Conservation (phyloP, 169 alveolate species). For the Cryptosporidium xiaoi region DNA sequence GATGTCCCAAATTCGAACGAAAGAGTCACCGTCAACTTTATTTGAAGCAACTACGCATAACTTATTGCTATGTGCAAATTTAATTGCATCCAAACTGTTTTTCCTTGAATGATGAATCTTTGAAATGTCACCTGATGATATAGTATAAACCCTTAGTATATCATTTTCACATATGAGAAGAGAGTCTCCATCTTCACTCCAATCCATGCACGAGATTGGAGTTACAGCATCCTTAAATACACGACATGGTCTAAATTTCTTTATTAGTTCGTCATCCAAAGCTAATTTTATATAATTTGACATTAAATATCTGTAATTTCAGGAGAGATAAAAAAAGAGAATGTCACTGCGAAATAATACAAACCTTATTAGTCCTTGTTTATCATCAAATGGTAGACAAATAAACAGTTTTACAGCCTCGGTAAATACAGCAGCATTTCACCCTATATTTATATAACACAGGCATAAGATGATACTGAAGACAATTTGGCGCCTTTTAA, state of each 20-base stretch:
- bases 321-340: no score
- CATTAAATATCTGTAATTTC: not conserved
- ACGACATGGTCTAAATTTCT: conserved; percentile 54
- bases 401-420: no score
- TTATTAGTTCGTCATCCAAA: conserved; percentile 37
- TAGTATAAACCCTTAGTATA: conserved; percentile 62
- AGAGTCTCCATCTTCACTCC: conserved; percentile 76
- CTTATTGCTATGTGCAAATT: conserved; percentile 66
- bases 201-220: conserved; percentile 62
- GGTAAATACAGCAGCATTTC: no score
- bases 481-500: no score
- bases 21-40: conserved; percentile 47
- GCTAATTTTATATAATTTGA: not conserved
- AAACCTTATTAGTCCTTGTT: no score
- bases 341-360: no score
- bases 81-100: conserved; percentile 63
- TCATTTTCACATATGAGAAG: conserved; percentile 63
- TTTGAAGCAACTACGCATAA: conserved; percentile 67
- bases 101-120: conserved; percentile 64
- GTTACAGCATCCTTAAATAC: conserved; percentile 66
- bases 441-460: no score
- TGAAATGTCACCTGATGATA: conserved; percentile 61
- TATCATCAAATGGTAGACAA: no score
- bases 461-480: no score
- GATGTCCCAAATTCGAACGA: conserved; percentile 54